Base-by-base conservation (phyloP, 345 rosid genomes). In the Acer yangbiense region DNA sequence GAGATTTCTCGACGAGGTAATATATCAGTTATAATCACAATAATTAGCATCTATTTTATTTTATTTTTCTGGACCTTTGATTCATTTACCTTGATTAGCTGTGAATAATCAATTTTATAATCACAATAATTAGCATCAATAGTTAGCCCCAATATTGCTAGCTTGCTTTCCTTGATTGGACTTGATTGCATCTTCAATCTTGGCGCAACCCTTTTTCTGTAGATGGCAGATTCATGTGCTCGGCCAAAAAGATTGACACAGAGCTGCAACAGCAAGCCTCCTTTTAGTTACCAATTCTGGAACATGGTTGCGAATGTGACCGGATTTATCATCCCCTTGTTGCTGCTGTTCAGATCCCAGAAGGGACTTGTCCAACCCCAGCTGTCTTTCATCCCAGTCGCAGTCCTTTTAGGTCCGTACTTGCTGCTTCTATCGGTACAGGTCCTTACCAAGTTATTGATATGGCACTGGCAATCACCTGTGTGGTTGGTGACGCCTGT, bases 391-490 rank as follows among this genome's bases (percentile, higher is more conserved):
- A 85, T 93, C 76, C 86, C 97, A 6, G 86, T 82, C 27, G 83
- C 92, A 9, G 87, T 95, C 32, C 73, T 95, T 9, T 69, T 93
- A 83, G 95, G 90, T 57, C 98, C 97, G 0, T 95, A 93, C 81
- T 76, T 93, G 60, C 86, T 95, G 67, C 98, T 95, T 85, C 83
- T 95, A 18, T 86, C 87, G 9, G 93, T 95, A n/a, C 99, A 95
- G 83, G 70, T 87, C 50, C 79, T 95, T 35, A 93, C 97, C 0
- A 98, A 95, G 88, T 83, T 90, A 79, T 85, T 95, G 80, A 93
- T 93, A 4, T 95, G 98, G 99, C 91, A 89, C 44, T 95, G 97
- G 98, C 87, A 88, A 57, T 95, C 99, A 55, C 97, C 97, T 0
- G 96, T 93, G 0, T 95, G 99, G 99, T 81, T 92, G 73, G 96